Conservation (phyloP, 2,329 filamentous ascomycete species). For the Paracoccidioides brasiliensis region DNA sequence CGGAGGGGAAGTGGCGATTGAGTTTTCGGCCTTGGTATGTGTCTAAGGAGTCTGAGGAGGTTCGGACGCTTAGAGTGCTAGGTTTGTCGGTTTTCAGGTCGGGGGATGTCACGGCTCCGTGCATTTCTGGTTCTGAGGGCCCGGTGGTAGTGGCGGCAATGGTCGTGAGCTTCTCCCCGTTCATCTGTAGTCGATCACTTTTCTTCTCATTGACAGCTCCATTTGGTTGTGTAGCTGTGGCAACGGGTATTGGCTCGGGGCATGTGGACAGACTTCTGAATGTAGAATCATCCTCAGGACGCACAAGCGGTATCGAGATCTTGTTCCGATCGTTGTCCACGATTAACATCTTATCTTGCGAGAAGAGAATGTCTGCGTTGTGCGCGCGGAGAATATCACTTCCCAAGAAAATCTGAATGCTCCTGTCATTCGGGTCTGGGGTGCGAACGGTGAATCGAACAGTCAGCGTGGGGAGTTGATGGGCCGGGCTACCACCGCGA, state of each 20-base stretch:
- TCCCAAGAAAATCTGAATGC: slow-evolving; percentile 76
- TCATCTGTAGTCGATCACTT: not conserved
- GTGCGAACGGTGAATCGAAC: slow-evolving; percentile 63
- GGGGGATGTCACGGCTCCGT: slow-evolving; percentile 13
- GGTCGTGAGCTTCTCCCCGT: not conserved
- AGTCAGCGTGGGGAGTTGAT: slow-evolving; percentile 68
- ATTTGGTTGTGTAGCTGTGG: not conserved
- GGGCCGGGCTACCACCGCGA: slow-evolving; percentile 57
- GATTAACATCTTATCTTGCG: slow-evolving; percentile 75
- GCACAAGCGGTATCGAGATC: slow-evolving; percentile 78
- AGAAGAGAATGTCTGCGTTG: slow-evolving; percentile 83
- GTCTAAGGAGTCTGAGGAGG: slow-evolving; percentile 15
- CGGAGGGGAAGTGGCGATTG: slow-evolving; percentile 10
- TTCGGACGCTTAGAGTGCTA: slow-evolving; percentile 14
- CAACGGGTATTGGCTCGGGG: slow-evolving; percentile 13
- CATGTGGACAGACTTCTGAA: slow-evolving; percentile 67
- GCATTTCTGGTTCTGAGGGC: slow-evolving; percentile 16
- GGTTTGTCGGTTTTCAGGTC: slow-evolving; percentile 15
- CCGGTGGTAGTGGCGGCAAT: not conserved
- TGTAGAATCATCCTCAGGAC: slow-evolving; percentile 70
- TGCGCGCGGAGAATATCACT: slow-evolving; percentile 77
- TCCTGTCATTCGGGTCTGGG: slow-evolving; percentile 37
- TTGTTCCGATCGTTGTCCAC: slow-evolving; percentile 80
- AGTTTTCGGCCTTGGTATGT: slow-evolving; percentile 12
- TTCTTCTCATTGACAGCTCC: not conserved